phyloP scores from a whole-genome alignment of 208 protist species.

The Leptomonas pyrrhocoris region DNA sequence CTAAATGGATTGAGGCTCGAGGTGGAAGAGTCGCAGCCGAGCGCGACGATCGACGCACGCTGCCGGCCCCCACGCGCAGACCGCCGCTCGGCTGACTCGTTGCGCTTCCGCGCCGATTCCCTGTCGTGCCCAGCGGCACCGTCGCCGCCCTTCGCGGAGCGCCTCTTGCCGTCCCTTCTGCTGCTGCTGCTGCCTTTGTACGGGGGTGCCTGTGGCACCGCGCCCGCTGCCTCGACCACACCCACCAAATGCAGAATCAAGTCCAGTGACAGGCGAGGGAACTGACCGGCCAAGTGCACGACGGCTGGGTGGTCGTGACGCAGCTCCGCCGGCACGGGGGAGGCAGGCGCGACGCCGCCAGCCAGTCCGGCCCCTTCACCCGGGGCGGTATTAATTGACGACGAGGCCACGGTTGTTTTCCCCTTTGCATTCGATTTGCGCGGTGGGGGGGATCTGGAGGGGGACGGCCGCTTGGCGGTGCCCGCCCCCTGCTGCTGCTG shows the following conservation, averaged over 20 bases:
- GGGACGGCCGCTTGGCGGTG: background rate
- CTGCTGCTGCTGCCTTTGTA: background rate
- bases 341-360: background rate
- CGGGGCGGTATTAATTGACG: background rate
- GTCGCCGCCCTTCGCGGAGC: background rate
- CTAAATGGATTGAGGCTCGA: background rate
- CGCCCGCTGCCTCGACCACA: constrained; percentile 17
- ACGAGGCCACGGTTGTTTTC: background rate
- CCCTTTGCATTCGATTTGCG: background rate
- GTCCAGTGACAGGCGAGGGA: constrained; percentile 34
- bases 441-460: background rate
- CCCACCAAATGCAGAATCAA: constrained; percentile 18
- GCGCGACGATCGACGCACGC: constrained; percentile 5
- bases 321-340: background rate
- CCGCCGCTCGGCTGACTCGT: constrained; percentile 13
- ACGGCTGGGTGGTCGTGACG: constrained; percentile 37
- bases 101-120: background rate
- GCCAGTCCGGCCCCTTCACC: background rate
- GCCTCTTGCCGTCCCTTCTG: too few species aligned
- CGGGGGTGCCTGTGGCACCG: constrained; percentile 4
- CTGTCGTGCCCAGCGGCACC: background rate
- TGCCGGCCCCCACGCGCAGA: background rate
- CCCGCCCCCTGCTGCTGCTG: background rate
- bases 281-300: constrained; percentile 28
- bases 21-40: background rate